Conservation (phyloP, 1,139 yeast species). For the Magnusiomyces suaveolens region DNA sequence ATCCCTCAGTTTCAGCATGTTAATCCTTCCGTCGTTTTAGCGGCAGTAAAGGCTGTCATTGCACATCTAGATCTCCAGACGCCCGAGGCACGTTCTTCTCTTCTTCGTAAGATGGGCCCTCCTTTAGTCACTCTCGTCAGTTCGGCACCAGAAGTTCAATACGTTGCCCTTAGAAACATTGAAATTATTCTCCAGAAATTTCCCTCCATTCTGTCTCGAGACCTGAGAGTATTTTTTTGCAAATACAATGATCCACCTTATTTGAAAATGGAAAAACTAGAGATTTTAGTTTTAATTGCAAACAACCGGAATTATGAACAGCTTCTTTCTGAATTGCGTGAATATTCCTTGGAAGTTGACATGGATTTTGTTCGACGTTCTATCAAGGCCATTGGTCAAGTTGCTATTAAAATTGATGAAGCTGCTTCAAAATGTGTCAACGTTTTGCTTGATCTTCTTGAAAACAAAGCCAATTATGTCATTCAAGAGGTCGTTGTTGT, state of each 20-base stretch:
- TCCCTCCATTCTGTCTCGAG: conserved; percentile 69
- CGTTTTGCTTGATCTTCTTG: conserved; percentile 61
- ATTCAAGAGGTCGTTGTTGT: conserved; percentile 74
- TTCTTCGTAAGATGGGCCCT: conserved; percentile 71
- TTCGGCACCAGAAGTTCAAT: conserved; percentile 88
- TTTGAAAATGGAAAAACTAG: conserved; percentile 84
- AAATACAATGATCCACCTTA: conserved; percentile 93
- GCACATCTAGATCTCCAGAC: conserved; percentile 55
- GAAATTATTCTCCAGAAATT: conserved; percentile 82
- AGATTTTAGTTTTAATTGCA: conserved; percentile 78
- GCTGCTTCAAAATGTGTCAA: conserved; percentile 64
- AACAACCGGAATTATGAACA: conserved; percentile 58
- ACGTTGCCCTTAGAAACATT: conserved; percentile 85
- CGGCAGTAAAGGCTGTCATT: conserved; percentile 73
- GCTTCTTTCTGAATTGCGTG: conserved; percentile 75
- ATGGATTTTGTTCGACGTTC: conserved; percentile 78
- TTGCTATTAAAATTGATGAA: conserved; percentile 68
- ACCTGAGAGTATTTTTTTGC: conserved; percentile 82
- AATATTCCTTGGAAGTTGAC: conserved; percentile 89
- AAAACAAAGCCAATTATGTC: conserved; percentile 66
- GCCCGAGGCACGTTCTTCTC: conserved; percentile 36
- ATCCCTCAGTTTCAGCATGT: conserved; percentile 96
- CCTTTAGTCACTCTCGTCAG: conserved; percentile 85
- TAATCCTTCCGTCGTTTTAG: conserved; percentile 88
- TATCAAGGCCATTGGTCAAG: conserved; percentile 74